Evolutionary conservation across 2,329 filamentous ascomycete genomes (phyloP), one percentile per base, ranked within the genome.

Genomic region (Lojkania enalia): DNA sequence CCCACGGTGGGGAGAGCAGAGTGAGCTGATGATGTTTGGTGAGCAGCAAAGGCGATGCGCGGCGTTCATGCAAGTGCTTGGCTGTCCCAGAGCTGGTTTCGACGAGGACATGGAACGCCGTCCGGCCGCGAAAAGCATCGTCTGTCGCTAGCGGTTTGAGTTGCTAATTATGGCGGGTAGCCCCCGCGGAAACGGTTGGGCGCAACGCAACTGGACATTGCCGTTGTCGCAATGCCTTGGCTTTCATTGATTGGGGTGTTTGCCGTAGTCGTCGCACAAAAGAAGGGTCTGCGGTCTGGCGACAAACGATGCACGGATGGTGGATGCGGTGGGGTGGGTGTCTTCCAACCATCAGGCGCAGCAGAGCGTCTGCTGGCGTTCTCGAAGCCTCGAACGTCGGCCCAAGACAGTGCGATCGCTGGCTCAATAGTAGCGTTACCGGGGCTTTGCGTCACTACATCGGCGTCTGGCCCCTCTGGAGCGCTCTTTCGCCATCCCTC

Each of bases 21-120:
- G 33, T 50, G 42, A 41, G 49, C 45, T 54, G 56, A 56, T 49
- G 45, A 49, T 57, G 60, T 57, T 60, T 60, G 42, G 31, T 27
- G 25, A 55, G 47, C 42, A 37, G 52, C 45, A 46, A n/a, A 55
- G 48, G 45, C 47, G 48, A 54, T 49, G 51, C 51, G 43, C 52
- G 52, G 45, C 14, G 27, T 57, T 56, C 44, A 67, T 67, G 62
- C 42, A 38, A 39, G 18, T 29, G 41, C 46, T 44, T 44, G 46
- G 46, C 46, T 44, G 46, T 40, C 23, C 36, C 36, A 42, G 32
- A 33, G 23, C 16, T 20, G 33, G 45, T 48, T 48, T 44, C 46
- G 32, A 48, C 20, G 35, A 15, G 35, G 39, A 48, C 27, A 23
- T 44, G 46, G 41, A 48, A 39, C 45, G 20, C 33, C 6, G 19